phyloP scores from a whole-genome alignment of 805 yeast genomes.

The Pichia insulana region DNA sequence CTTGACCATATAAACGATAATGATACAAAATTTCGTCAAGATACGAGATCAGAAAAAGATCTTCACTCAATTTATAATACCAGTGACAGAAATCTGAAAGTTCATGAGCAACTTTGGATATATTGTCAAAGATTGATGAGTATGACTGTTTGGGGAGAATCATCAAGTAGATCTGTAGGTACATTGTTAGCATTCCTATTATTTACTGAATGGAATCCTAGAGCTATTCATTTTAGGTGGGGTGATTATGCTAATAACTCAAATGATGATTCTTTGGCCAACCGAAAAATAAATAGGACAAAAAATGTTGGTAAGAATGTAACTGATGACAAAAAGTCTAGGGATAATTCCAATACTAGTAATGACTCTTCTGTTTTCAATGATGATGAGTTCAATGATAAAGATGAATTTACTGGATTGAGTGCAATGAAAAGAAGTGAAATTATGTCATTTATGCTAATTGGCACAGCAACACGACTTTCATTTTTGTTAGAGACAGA shows the following conservation, averaged over 20 bases:
- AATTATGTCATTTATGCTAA: constrained; percentile 89
- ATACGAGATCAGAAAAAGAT: constrained; percentile 20
- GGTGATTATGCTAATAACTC: constrained; percentile 68
- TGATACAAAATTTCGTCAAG: constrained; percentile 4
- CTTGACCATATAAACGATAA: constrained; percentile 6
- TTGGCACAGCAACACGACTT: constrained; percentile 77
- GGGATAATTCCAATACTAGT: neutral
- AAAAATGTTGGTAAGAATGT: constrained; percentile 7
- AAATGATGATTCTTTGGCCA: constrained; percentile 30
- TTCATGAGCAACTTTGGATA: constrained; percentile 78
- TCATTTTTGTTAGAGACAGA: constrained; percentile 76
- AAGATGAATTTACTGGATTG: constrained; percentile 55
- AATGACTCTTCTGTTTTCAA: neutral
- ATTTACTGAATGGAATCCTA: constrained; percentile 92
- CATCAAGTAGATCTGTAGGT: constrained; percentile 78
- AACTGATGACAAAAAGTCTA: neutral
- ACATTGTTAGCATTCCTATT: constrained; percentile 77
- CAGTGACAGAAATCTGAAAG: constrained; percentile 38
- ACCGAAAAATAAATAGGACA: constrained; percentile 9
- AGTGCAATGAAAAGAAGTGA: constrained; percentile 83
- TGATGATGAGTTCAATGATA: constrained; percentile 21
- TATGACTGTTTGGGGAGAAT: constrained; percentile 91
- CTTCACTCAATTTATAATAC: constrained; percentile 14
- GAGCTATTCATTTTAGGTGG: constrained; percentile 88
- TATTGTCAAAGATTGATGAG: constrained; percentile 75